Percentiles rank a stretch among this genome's conserved stretches.
phyloP scores from a whole-genome alignment of 2,329 filamentous ascomycete species.

The Didymella segeticola region DNA sequence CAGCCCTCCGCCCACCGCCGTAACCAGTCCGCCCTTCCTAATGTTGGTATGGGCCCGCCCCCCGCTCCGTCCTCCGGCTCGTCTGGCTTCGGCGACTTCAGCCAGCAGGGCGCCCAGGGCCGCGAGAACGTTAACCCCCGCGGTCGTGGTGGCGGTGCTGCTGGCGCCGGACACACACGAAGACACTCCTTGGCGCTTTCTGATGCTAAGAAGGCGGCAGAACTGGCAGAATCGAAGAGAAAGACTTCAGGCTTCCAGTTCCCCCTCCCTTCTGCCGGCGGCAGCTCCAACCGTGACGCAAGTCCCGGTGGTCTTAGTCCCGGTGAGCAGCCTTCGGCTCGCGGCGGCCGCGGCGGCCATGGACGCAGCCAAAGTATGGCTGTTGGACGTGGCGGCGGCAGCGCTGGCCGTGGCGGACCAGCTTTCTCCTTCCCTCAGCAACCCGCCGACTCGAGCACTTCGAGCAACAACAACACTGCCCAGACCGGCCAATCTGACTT shows the following conservation, averaged over 20 bases:
- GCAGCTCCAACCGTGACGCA: constrained; percentile 60
- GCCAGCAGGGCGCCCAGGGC: constrained; percentile 64
- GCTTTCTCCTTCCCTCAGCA: constrained; percentile 73
- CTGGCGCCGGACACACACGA: constrained; percentile 80
- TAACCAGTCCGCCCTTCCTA: constrained; percentile 96
- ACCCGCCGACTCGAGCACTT: constrained; percentile 55
- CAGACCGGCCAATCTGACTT: constrained; percentile 66
- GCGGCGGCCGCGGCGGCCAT: constrained; percentile 63
- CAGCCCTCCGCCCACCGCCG: constrained; percentile 89
- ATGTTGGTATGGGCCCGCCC: constrained; percentile 87
- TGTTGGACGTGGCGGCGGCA: constrained; percentile 70
- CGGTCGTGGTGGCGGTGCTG: constrained; percentile 73
- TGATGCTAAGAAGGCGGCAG: constrained; percentile 96
- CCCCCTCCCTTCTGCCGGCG: constrained; percentile 74
- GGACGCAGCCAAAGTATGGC: constrained; percentile 90
- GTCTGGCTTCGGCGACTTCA: constrained; percentile 85
- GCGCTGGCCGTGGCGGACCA: constrained; percentile 68
- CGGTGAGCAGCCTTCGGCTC: constrained; percentile 39
- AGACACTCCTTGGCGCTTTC: constrained; percentile 93
- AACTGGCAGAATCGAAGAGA: constrained; percentile 94
- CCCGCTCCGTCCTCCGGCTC: constrained; percentile 90
- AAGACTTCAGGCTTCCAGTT: constrained; percentile 96
- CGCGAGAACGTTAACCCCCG: constrained; percentile 73
- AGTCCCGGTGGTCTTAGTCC: constrained; percentile 60
- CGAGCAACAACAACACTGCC: constrained; percentile 48